Base-by-base conservation (phyloP, 2,329 filamentous ascomycete species). In the Fusarium graminum region DNA sequence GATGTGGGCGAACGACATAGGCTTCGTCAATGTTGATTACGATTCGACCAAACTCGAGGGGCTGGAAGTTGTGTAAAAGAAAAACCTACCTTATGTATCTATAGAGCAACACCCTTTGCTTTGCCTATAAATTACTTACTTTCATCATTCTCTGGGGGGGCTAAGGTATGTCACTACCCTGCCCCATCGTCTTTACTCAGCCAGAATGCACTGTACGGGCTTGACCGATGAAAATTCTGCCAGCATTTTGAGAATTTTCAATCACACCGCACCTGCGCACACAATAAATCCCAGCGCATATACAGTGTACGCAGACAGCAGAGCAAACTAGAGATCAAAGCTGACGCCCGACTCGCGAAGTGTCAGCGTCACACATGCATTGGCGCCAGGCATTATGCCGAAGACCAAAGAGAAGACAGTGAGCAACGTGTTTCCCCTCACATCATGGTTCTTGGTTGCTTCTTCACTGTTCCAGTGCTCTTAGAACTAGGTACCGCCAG, bases 281-380 rank as follows among this genome's bases (percentile, higher is more conserved):
- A 43, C 26, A 54, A 25, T 41, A 42, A 6, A 66, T 66, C 57
- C 58, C 52, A 41, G 63, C 40, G 38, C 36, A 50, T 59, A 14
- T 40, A 44, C 45, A 45, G 29, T 41, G 25, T 40, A 59, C 36
- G 39, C 29, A 51, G 36, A 41, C 49, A 43, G 38, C 43, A 28
- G 42, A 66, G 32, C 25, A 46, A 58, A 39, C 38, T 28, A 30
- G 52, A 53, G 29, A 52, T 39, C 19, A 28, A 42, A 30, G 12
- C 46, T 44, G 54, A 34, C 40, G 54, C 36, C 41, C 34, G 52
- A 62, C 49, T 68, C 38, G 29, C 38, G 40, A 50, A 68, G 42
- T 62, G 41, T 59, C 42, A 54, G 30, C 56, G 60, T 65, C 64
- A 64, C 63, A 43, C 63, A 67, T 67, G 64, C 63, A 64, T 67